Evolutionary conservation across 2,329 filamentous ascomycete genomes (phyloP), one percentile per base, ranked within the genome.

Genomic region (Ceratocystis ficicola): DNA sequence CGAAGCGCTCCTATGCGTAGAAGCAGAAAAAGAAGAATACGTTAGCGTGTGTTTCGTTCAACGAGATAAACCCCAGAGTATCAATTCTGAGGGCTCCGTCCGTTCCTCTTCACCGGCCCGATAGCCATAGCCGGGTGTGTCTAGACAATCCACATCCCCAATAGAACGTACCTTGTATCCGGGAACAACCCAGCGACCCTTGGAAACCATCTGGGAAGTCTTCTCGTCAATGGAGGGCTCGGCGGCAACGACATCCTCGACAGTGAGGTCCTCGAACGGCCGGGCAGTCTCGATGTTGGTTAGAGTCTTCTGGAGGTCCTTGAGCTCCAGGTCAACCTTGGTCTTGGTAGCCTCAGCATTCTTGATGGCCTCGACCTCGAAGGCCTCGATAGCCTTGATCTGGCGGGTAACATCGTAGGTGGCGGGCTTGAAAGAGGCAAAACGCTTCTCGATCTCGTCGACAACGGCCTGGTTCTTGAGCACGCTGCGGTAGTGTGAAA

Each of bases 191-290:
- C 94, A 99, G 86, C 91, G 90, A 77, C 93, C 93, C 87, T 95
- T 96, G 78, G 90, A 90, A 71, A 99, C 92, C 76, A 99, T 86
- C 80, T 94, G 86, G 73, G 86, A 81, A 73, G 93, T 96, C 84
- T 95, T 95, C 85, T 96, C 86, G 81, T 97, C 93, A 77, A 99
- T 96, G 72, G 95, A 93, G 73, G 94, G 92, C 77, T 92, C 90
- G 73, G 93, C 94, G 72, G 89, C 86, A 69, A 89, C 90, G 77
- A 99, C 89, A 75, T 99, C 94, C 77, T 97, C 94, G 76, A 97
- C 92, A 77, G 94, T 97, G 77, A 97, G 86, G 73, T 99, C 90
- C 74, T 96, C 92, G 76, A 97, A 97, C 69, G 93, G 90, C 78
- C 94, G 85, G 69, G 94, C 93, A 72, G 87, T 86, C 86, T 97